Percentiles rank a stretch among this genome's conserved stretches.
These are phyloP conservation scores for Schizophyllum amplum DNA, from an alignment of 1,284 basidiomycete species.

Conservation along the genomic window DNA sequence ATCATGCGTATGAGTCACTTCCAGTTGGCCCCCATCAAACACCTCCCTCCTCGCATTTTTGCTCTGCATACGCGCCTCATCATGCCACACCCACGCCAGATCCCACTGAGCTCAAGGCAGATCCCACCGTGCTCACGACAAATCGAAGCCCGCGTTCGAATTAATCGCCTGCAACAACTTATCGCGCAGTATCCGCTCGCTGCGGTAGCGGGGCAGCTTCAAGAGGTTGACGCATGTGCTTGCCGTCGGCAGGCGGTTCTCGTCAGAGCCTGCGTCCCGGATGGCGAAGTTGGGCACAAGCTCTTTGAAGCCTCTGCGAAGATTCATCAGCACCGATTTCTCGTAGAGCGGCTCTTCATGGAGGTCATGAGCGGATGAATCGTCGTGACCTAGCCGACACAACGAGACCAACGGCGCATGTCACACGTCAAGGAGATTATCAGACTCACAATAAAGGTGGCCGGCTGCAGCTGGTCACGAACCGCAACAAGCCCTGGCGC, in stretches of 20 bases:
- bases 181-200: conserved; percentile 51
- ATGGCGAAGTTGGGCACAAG: conserved; percentile 83
- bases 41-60: too few relatives aligned
- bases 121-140: conserved; percentile 43
- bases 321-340: conserved; percentile 1
- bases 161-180: conserved; percentile 86
- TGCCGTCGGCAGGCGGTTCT: conserved; percentile 69
- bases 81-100: too few relatives aligned
- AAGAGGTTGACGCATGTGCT: conserved; percentile 85
- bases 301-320: conserved; percentile 74
- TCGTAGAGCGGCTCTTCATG: neutral
- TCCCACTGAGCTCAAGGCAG: too few relatives aligned
- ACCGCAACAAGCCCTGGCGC: conserved; percentile 65
- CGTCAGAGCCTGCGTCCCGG: conserved; percentile 67
- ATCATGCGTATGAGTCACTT: too few relatives aligned
- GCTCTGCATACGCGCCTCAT: too few relatives aligned
- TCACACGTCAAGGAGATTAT: neutral
- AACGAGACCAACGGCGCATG: conserved; percentile 5
- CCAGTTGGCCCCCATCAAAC: too few relatives aligned
- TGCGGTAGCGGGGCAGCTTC: conserved; percentile 64
- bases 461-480: conserved; percentile 86
- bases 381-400: too few relatives aligned
- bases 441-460: conserved; percentile 71
- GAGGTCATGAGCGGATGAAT: conserved; percentile 1
- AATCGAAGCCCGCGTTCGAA: conserved; percentile 82